Percentiles rank a stretch among this genome's conserved stretches.
Conservation (phyloP, 257 asterid species). For the Jacaranda copaia region DNA sequence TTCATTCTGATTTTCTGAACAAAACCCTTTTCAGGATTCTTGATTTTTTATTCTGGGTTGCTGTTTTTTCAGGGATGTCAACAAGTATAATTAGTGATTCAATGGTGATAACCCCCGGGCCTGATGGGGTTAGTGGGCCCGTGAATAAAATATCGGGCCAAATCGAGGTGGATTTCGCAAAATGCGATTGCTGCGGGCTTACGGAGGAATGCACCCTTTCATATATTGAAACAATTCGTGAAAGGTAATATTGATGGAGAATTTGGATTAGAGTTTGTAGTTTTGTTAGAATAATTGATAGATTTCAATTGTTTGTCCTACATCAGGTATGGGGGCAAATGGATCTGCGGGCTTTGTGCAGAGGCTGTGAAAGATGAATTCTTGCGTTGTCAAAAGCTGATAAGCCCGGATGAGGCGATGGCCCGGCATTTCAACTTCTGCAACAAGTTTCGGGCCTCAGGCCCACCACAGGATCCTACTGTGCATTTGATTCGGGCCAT, state of each 20-base stretch:
- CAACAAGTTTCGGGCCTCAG: conserved; percentile 59
- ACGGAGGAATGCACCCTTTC: conserved; percentile 86
- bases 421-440: conserved; percentile 73
- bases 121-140: conserved; percentile 49
- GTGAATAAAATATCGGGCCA: conserved; percentile 42
- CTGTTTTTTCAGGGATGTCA: conserved; percentile 53
- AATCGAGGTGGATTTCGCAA: conserved; percentile 67
- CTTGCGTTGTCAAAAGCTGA: conserved; percentile 60
- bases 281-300: neutral
- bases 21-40: conserved; percentile 11
- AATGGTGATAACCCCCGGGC: conserved; percentile 48
- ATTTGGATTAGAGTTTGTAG: neutral
- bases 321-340: conserved; percentile 78
- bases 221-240: conserved; percentile 68
- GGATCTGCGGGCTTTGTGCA: conserved; percentile 95
- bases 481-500: conserved; percentile 64
- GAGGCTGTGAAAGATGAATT: conserved; percentile 90
- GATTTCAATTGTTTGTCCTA: neutral
- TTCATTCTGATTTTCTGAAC: neutral
- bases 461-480: conserved; percentile 61
- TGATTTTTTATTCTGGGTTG: conserved; percentile 26
- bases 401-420: conserved; percentile 73
- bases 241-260: conserved; percentile 40
- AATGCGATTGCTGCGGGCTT: conserved; percentile 92
- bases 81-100: conserved; percentile 59